Evolutionary conservation across 2,329 filamentous ascomycete species (phyloP).

Genomic region (Epichloe baconii): DNA sequence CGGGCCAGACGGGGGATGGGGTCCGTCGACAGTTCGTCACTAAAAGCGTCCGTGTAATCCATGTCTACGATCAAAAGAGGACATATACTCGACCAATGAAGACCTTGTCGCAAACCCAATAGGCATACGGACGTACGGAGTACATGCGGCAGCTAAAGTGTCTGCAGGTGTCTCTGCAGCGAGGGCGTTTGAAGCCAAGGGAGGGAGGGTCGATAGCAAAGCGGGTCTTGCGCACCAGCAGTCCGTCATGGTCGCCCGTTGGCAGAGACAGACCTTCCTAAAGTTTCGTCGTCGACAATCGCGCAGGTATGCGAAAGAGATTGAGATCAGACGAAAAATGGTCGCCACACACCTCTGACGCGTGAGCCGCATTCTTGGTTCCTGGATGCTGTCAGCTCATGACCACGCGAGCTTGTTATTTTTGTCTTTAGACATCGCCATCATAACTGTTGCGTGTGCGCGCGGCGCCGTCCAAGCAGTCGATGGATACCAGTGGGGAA

Average conservation of each 20-base stretch:
- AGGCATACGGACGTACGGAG: constrained; percentile 4
- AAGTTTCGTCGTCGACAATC: constrained; percentile 3
- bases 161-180: constrained; percentile 12
- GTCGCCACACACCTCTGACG: constrained; percentile 12
- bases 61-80: constrained; percentile 13
- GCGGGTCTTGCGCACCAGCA: constrained; percentile 15
- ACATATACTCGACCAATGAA: constrained; percentile 16
- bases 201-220: constrained; percentile 13
- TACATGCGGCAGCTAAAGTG: constrained; percentile 22
- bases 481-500: not conserved
- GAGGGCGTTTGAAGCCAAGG: constrained; percentile 25
- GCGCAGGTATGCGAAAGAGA: constrained; percentile 27
- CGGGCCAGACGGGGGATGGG: constrained; percentile 3
- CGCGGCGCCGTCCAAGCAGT: not conserved
- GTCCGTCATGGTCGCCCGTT: not conserved
- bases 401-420: constrained; percentile 2
- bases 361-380: constrained; percentile 17
- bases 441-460: not conserved
- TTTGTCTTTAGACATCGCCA: constrained; percentile 1
- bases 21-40: constrained; percentile 10
- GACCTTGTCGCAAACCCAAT: constrained; percentile 12
- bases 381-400: constrained; percentile 9
- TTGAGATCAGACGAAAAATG: constrained; percentile 25
- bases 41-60: constrained; percentile 7
- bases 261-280: constrained; percentile 3